A percentile compares a stretch with the other conserved stretches of the same genome.
phyloP scores from a whole-genome alignment of 2,329 filamentous ascomycete species.

The Xylariaceae sp. region DNA sequence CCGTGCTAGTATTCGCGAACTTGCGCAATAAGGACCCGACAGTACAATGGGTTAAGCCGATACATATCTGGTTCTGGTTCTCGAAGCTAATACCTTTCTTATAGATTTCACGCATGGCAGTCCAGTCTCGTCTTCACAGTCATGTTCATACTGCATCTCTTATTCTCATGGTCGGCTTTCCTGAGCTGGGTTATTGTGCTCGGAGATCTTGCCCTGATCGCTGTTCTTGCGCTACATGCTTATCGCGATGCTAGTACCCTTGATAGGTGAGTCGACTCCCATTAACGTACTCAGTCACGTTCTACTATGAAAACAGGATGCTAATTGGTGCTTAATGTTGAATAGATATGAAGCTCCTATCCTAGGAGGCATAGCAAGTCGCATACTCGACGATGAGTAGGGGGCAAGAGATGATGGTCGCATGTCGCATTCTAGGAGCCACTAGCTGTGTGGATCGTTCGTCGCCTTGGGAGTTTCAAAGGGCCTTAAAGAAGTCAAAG shows the following conservation, averaged over 20 bases:
- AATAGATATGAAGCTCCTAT: slow-evolving; percentile 78
- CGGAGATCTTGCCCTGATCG: slow-evolving; percentile 70
- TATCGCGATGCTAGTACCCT: slow-evolving; percentile 74
- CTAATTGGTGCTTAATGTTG: slow-evolving; percentile 4
- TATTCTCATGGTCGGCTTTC: slow-evolving; percentile 79
- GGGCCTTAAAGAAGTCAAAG: background rate
- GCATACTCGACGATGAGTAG: slow-evolving; percentile 75
- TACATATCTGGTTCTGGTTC: too few species aligned
- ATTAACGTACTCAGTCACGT: background rate
- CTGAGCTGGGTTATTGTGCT: slow-evolving; percentile 80
- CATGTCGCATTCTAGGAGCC: background rate
- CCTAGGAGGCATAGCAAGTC: slow-evolving; percentile 78
- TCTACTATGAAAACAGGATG: slow-evolving; percentile 35
- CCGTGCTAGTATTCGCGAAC: too few species aligned
- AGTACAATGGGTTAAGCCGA: too few species aligned
- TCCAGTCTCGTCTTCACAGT: slow-evolving; percentile 75
- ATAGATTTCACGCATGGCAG: slow-evolving; percentile 94
- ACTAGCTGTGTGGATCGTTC: background rate
- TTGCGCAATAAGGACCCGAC: too few species aligned
- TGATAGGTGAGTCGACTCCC: slow-evolving; percentile 44
- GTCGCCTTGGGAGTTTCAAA: background rate
- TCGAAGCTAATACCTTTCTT: slow-evolving; percentile 20
- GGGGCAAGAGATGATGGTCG: background rate
- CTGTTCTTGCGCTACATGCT: slow-evolving; percentile 68
- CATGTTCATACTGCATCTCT: slow-evolving; percentile 69